Evolutionary conservation across 371 early-diverging fungal genomes (phyloP).

Genomic region (Mortierella sp.): DNA sequence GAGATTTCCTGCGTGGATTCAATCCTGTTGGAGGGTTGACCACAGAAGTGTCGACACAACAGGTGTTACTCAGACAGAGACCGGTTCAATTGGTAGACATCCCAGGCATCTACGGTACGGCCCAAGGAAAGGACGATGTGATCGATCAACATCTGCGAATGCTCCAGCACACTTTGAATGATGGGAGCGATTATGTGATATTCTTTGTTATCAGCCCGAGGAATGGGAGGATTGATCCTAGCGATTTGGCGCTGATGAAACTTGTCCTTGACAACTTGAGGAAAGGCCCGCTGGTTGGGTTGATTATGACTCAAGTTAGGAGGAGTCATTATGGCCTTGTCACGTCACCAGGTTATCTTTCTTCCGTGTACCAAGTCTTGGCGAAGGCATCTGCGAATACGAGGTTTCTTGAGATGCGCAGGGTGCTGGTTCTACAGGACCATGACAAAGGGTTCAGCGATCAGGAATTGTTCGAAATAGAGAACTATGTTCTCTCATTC

Average conservation of each 20-base stretch:
- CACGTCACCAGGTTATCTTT: background rate
- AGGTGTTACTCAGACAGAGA: background rate
- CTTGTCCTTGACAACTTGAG: background rate
- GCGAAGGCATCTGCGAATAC: background rate
- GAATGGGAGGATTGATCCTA: slow-evolving; percentile 1
- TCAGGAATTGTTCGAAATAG: background rate
- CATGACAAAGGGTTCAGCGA: background rate
- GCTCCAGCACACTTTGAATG: background rate
- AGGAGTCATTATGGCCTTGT: background rate
- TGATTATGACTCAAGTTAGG: background rate
- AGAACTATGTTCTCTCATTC: background rate
- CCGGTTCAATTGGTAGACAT: background rate
- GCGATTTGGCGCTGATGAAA: background rate
- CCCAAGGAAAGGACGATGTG: background rate
- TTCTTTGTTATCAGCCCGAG: slow-evolving; percentile 1
- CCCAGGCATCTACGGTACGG: background rate
- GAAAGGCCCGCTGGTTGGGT: background rate
- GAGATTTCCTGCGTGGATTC: background rate
- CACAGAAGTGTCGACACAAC: background rate
- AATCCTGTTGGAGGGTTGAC: background rate
- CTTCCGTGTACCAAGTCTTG: background rate
- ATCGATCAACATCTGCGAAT: background rate
- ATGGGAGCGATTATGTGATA: slow-evolving; percentile 1
- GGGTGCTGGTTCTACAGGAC: background rate
- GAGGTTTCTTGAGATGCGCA: background rate